Evolutionary conservation across 208 protist species (phyloP).

Genomic region (Leishmania major): DNA sequence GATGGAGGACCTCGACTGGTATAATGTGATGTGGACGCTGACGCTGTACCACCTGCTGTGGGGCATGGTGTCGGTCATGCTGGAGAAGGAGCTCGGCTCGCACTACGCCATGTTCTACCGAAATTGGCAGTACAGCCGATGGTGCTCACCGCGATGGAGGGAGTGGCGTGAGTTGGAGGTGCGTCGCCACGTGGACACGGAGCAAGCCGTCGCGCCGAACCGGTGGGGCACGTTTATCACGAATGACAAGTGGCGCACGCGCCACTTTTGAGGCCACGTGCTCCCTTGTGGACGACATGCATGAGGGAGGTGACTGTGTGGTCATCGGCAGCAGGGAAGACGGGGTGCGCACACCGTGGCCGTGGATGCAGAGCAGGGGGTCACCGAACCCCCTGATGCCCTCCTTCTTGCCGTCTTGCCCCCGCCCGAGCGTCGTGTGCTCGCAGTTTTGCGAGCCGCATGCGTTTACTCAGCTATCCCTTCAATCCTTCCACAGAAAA

Average conservation of each 20-base stretch:
- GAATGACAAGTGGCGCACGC: constrained; percentile 68
- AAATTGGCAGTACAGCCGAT: constrained; percentile 63
- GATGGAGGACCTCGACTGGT: constrained; percentile 82
- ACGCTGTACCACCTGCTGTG: constrained; percentile 77
- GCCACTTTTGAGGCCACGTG: constrained; percentile 36
- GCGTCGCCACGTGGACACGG: constrained; percentile 51
- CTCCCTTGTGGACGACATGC: not conserved
- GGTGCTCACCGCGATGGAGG: constrained; percentile 86
- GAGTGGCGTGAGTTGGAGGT: constrained; percentile 87
- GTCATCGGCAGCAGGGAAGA: not conserved
- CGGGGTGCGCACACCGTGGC: not conserved
- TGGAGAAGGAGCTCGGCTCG: constrained; percentile 67
- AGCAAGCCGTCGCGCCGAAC: constrained; percentile 51
- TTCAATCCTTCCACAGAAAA: not conserved
- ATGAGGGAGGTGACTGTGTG: not conserved
- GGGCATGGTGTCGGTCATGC: constrained; percentile 67
- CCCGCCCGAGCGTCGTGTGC: not conserved
- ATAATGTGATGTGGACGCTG: constrained; percentile 72
- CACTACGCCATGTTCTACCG: constrained; percentile 86
- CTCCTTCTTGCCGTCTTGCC: not conserved
- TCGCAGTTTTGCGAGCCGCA: not conserved
- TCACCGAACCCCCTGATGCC: not conserved
- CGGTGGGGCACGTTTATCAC: constrained; percentile 79
- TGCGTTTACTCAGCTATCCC: not conserved
- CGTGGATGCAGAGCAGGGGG: not conserved